A percentile compares a stretch with the other conserved stretches of the same genome.
Evolutionary conservation across 148 eudicot species (phyloP).

Genomic region (Simmondsia chinensis): DNA sequence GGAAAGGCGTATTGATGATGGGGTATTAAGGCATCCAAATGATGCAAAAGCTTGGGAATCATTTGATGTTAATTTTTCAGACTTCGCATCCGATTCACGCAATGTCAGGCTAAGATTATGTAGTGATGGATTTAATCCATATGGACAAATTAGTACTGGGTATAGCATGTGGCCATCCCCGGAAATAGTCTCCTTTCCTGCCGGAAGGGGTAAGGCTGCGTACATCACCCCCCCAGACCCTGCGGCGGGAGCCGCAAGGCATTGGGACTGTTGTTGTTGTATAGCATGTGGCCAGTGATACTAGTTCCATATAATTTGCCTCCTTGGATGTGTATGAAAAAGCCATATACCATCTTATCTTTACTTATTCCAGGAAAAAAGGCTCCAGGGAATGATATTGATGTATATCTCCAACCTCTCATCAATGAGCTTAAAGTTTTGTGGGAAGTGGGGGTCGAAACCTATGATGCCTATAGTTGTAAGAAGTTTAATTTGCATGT

Average conservation of each 20-base stretch:
- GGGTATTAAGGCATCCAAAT: neutral
- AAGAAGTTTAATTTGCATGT: neutral
- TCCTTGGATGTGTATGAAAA: neutral
- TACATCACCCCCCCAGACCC: too few species aligned
- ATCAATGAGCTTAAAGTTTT: neutral
- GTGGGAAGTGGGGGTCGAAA: neutral
- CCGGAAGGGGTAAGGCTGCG: too few species aligned
- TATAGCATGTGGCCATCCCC: too few species aligned
- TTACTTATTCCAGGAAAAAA: neutral
- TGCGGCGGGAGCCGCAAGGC: too few species aligned
- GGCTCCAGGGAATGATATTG: neutral
- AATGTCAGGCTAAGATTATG: neutral
- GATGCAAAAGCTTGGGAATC: conserved; percentile 1
- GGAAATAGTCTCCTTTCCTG: too few species aligned
- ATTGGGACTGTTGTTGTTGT: too few species aligned
- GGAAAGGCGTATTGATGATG: neutral
- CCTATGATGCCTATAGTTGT: neutral
- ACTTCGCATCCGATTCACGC: neutral
- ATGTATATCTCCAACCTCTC: neutral
- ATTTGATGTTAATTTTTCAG: neutral
- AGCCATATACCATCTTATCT: neutral
- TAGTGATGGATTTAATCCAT: conserved; percentile 1
- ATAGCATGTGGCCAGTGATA: neutral
- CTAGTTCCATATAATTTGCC: neutral
- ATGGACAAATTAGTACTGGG: neutral